These are phyloP conservation scores for Thermomyces lanuginosus DNA, from an alignment of 2,329 filamentous ascomycete genomes.

Conservation along the genomic window DNA sequence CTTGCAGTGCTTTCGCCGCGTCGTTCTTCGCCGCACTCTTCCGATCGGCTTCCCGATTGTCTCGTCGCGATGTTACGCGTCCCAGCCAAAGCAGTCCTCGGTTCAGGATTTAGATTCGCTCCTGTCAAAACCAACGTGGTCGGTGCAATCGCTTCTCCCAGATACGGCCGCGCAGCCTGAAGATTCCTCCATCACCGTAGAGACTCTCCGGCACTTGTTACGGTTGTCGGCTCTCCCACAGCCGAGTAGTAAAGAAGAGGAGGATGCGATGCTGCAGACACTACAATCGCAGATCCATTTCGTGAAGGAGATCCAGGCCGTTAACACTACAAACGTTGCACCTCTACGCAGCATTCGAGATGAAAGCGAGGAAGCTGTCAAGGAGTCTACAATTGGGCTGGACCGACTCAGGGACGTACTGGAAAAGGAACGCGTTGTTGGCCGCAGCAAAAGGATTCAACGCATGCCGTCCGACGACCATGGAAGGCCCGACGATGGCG, in stretches of 20 bases:
- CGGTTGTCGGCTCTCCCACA: slow-evolving; percentile 74
- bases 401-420: slow-evolving; percentile 22
- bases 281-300: slow-evolving; percentile 76
- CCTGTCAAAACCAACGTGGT: slow-evolving; percentile 64
- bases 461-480: slow-evolving; percentile 17
- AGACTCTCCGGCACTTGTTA: slow-evolving; percentile 67
- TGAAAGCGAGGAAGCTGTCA: slow-evolving; percentile 31
- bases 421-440: slow-evolving; percentile 25
- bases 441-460: slow-evolving; percentile 32
- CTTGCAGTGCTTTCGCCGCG: no score
- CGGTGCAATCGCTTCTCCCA: slow-evolving; percentile 58
- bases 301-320: slow-evolving; percentile 66
- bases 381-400: slow-evolving; percentile 25
- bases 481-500: slow-evolving; percentile 27
- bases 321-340: slow-evolving; percentile 55
- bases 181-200: slow-evolving; percentile 37
- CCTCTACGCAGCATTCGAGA: slow-evolving; percentile 70
- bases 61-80: slow-evolving; percentile 4
- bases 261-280: slow-evolving; percentile 54
- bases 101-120: slow-evolving; percentile 26
- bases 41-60: not conserved
- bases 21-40: not conserved
- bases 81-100: slow-evolving; percentile 3
- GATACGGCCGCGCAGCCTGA: slow-evolving; percentile 15
- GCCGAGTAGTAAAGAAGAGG: slow-evolving; percentile 46